Base-by-base conservation (phyloP, 495 filamentous ascomycete species). In the Tricharina praecox region DNA sequence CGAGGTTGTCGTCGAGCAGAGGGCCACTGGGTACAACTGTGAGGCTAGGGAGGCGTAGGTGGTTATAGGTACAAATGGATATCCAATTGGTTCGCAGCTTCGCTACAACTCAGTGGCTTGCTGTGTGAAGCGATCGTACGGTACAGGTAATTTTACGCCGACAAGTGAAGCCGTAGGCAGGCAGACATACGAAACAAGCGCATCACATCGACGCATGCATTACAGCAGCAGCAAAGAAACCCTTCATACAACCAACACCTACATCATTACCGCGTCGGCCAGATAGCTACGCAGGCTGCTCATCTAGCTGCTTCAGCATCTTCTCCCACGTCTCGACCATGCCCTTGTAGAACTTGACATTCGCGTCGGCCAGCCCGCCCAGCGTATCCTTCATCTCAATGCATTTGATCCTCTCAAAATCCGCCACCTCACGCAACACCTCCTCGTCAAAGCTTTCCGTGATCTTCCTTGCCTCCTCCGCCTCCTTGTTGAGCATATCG, bases 331-430 rank as follows among this genome's bases (percentile, higher is more conserved):
- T 83, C 52, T 79, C 78, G 44, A 85, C 72, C 4, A 81, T 80
- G 21, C 73, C 74, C 40, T 71, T 73, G 56, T 93, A 96, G 57
- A 94, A 96, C 7, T 78, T 75, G 50, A 92, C 78, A 60, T 97
- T 84, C 37, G 81, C 76, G 53, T 85, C 82, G 7, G 87, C 85
- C 36, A 96, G 66, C 21, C 71, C 75, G 10, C 82, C 82, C 50
- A 96, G 70, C 42, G 85, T 85, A 53, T 82, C 76, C 56, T 82
- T 82, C 63, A 97, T 88, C 68, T 97, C 90, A 45, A 81, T 70
- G 23, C 81, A 76, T 66, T 97, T 97, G 71, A 96, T 94, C 35
- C 86, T 74, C 67, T 96, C 90, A 62, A 97, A 97, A 61, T 93
- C 87, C 11, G 70, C 75, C 1, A 93, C 82, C 67, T 97, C 90